A percentile compares a stretch with the other conserved stretches of the same genome.
phyloP scores from a whole-genome alignment of 2,329 filamentous ascomycete genomes.

The Cordyceps javanica region DNA sequence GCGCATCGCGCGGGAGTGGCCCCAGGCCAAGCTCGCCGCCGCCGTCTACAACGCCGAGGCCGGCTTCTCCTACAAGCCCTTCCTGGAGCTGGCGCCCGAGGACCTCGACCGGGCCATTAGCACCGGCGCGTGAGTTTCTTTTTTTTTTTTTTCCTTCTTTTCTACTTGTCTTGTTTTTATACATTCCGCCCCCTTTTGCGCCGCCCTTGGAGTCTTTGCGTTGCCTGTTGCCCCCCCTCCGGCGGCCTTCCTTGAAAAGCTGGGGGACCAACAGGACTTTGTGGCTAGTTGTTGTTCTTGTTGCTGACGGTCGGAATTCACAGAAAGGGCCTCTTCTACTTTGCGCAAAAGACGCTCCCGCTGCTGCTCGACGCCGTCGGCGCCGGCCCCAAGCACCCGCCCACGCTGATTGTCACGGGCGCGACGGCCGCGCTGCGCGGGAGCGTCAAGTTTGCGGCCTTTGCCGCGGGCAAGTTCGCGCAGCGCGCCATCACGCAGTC shows the following conservation, averaged over 20 bases:
- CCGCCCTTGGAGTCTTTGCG: not conserved
- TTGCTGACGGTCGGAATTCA: not conserved
- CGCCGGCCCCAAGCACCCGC: slow-evolving; percentile 52
- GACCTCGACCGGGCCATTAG: slow-evolving; percentile 43
- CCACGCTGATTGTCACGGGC: slow-evolving; percentile 78
- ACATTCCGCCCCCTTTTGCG: too few species aligned
- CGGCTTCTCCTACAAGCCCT: slow-evolving; percentile 47
- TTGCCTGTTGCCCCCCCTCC: too few species aligned
- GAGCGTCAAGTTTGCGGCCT: slow-evolving; percentile 61
- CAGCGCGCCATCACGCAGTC: slow-evolving; percentile 67
- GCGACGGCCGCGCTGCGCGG: slow-evolving; percentile 76
- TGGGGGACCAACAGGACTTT: too few species aligned
- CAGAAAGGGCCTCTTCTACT: slow-evolving; percentile 66
- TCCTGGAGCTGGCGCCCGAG: slow-evolving; percentile 47
- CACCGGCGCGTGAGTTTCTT: slow-evolving; percentile 41
- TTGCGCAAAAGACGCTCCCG: slow-evolving; percentile 66
- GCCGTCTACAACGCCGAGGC: slow-evolving; percentile 65
- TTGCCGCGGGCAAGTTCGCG: slow-evolving; percentile 77
- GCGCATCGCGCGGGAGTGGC: slow-evolving; percentile 54
- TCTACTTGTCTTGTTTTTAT: too few species aligned
- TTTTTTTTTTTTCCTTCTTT: not conserved
- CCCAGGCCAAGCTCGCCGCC: slow-evolving; percentile 49
- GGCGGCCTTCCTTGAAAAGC: too few species aligned
- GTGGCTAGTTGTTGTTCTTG: not conserved
- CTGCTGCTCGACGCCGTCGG: slow-evolving; percentile 58